phyloP scores from a whole-genome alignment of 2,329 filamentous ascomycete genomes.

The Ophiognomonia clavigignenti-juglandacearum region DNA sequence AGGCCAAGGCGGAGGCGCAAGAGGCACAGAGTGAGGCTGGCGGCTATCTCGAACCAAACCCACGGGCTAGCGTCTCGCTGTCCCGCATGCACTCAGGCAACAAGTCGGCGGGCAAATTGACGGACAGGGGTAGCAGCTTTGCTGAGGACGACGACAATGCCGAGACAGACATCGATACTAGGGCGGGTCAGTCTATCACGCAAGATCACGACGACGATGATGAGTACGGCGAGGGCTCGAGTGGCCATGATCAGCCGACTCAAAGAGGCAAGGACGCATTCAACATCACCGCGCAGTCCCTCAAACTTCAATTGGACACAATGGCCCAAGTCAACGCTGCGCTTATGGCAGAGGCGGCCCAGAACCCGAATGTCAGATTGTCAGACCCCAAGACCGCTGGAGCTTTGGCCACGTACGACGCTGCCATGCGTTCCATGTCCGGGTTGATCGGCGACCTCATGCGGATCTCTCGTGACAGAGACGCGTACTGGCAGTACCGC shows the following conservation, averaged over 20 bases:
- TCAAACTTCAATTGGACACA: slow-evolving; percentile 86
- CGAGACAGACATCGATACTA: slow-evolving; percentile 15
- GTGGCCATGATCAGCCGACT: slow-evolving; percentile 67
- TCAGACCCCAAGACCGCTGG: slow-evolving; percentile 72
- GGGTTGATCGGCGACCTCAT: slow-evolving; percentile 80
- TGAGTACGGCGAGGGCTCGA: slow-evolving; percentile 75
- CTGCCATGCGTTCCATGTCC: slow-evolving; percentile 82
- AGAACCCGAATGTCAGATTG: slow-evolving; percentile 67
- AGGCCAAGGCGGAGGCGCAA: slow-evolving; percentile 65
- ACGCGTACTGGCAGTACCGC: slow-evolving; percentile 95
- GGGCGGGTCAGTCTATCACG: slow-evolving; percentile 26
- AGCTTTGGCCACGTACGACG: slow-evolving; percentile 81
- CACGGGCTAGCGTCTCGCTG: slow-evolving; percentile 41
- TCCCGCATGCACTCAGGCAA: slow-evolving; percentile 34
- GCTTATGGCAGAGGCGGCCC: slow-evolving; percentile 64
- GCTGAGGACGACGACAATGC: slow-evolving; percentile 43
- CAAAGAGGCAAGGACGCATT: slow-evolving; percentile 81
- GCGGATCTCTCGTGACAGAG: slow-evolving; percentile 88
- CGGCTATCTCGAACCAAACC: slow-evolving; percentile 41
- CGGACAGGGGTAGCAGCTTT: slow-evolving; percentile 43
- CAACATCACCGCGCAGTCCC: slow-evolving; percentile 94
- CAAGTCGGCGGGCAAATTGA: slow-evolving; percentile 29
- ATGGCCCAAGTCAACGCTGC: slow-evolving; percentile 82
- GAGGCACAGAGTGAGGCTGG: slow-evolving; percentile 47
- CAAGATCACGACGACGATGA: slow-evolving; percentile 60